These are phyloP conservation scores for Arthrobotrys megalospora DNA, from an alignment of 2,329 filamentous ascomycete species.

Conservation along the genomic window DNA sequence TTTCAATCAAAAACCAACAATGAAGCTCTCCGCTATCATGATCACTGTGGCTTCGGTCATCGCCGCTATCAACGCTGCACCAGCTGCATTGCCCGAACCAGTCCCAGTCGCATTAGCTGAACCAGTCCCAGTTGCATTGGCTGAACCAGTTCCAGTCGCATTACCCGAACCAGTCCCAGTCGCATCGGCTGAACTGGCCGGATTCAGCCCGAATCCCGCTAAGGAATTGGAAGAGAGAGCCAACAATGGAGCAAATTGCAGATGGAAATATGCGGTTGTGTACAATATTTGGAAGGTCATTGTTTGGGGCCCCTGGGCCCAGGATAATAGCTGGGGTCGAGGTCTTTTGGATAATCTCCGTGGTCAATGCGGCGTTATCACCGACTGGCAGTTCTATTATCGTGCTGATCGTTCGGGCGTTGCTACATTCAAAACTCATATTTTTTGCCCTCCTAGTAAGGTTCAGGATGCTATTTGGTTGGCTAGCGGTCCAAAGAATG, in stretches of 20 bases:
- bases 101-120: too few relatives aligned
- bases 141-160: too few relatives aligned
- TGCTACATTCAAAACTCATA: too few relatives aligned
- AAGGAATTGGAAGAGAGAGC: background rate
- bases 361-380: background rate
- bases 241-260: background rate
- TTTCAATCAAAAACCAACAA: too few relatives aligned
- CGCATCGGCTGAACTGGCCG: too few relatives aligned
- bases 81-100: too few relatives aligned
- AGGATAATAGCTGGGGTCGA: background rate
- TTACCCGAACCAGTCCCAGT: too few relatives aligned
- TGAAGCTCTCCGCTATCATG: background rate
- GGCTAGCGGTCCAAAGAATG: too few relatives aligned
- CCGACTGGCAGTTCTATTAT: background rate
- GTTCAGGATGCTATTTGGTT: too few relatives aligned
- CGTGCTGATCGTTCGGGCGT: too few relatives aligned
- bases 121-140: too few relatives aligned
- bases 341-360: slow-evolving; percentile 1
- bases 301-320: background rate
- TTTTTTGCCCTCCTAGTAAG: too few relatives aligned
- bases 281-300: background rate
- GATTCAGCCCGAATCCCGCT: background rate
- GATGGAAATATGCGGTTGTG: background rate
- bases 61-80: background rate
- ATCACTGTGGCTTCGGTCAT: background rate